Conservation (phyloP, 306 rosid species). For the Fagus sylvatica region DNA sequence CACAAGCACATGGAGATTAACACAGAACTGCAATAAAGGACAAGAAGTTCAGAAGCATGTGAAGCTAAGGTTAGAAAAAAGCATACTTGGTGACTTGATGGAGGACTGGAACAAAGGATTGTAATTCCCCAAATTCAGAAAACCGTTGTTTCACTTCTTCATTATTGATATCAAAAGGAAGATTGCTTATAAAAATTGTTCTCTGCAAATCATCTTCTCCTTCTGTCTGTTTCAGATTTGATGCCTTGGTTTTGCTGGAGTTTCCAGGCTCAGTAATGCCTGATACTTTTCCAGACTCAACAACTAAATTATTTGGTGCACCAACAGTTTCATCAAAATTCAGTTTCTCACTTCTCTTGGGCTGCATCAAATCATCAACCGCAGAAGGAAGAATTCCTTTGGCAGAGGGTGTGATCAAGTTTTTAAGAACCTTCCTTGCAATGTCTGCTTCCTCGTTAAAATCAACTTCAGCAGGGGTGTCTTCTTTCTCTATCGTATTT, state of each 20-base stretch:
- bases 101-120: slow-evolving; percentile 79
- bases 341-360: slow-evolving; percentile 37
- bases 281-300: slow-evolving; percentile 47
- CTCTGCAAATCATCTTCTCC: slow-evolving; percentile 58
- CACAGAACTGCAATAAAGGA: neutral
- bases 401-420: slow-evolving; percentile 55
- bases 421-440: slow-evolving; percentile 73
- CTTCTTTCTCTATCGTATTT: slow-evolving; percentile 35
- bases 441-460: slow-evolving; percentile 85
- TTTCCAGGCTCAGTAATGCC: slow-evolving; percentile 42
- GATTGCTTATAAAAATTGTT: slow-evolving; percentile 80
- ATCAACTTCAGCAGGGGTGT: slow-evolving; percentile 50
- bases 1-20: slow-evolving; percentile 29
- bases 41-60: neutral
- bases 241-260: slow-evolving; percentile 31
- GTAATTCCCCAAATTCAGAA: slow-evolving; percentile 83
- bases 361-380: slow-evolving; percentile 35
- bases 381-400: slow-evolving; percentile 39
- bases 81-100: slow-evolving; percentile 86
- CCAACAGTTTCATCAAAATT: slow-evolving; percentile 34
- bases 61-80: neutral
- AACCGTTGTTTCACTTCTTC: slow-evolving; percentile 86
- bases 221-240: slow-evolving; percentile 47
- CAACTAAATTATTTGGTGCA: slow-evolving; percentile 35
- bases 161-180: slow-evolving; percentile 72